Conservation (phyloP, 805 yeast species). For the Wickerhamomyces sydowiorum region DNA sequence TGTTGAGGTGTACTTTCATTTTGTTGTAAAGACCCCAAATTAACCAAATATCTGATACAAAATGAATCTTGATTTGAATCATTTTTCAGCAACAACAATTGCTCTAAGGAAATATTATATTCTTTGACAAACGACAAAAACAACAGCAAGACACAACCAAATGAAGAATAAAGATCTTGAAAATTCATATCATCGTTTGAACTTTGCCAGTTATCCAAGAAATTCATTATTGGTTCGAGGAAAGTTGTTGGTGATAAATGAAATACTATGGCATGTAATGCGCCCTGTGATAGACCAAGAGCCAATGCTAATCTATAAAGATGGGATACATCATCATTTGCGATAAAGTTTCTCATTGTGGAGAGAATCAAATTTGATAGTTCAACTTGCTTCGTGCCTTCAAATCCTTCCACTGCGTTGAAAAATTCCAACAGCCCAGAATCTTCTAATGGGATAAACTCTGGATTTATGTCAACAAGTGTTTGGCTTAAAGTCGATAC, state of each 20-base stretch:
- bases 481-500: conserved; percentile 22
- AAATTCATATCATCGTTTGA: conserved; percentile 44
- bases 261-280: conserved; percentile 39
- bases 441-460: conserved; percentile 43
- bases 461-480: conserved; percentile 37
- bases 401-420: conserved; percentile 36
- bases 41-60: conserved; percentile 23
- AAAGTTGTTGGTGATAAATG: conserved; percentile 38
- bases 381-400: conserved; percentile 41
- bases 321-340: conserved; percentile 34
- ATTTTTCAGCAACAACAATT: conserved; percentile 19
- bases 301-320: conserved; percentile 48
- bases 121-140: conserved; percentile 33
- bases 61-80: conserved; percentile 22
- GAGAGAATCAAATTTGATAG: conserved; percentile 31
- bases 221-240: conserved; percentile 39
- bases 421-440: conserved; percentile 49
- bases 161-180: conserved; percentile 64
- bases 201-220: conserved; percentile 41
- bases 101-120: conserved; percentile 28
- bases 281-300: conserved; percentile 35
- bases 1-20: conserved; percentile 20
- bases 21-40: conserved; percentile 22
- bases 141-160: conserved; percentile 55
- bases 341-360: conserved; percentile 30